A percentile compares a stretch with the other conserved stretches of the same genome.
These are phyloP conservation scores for Suillus occidentalis DNA, from an alignment of 768 basidiomycete species.

Conservation along the genomic window DNA sequence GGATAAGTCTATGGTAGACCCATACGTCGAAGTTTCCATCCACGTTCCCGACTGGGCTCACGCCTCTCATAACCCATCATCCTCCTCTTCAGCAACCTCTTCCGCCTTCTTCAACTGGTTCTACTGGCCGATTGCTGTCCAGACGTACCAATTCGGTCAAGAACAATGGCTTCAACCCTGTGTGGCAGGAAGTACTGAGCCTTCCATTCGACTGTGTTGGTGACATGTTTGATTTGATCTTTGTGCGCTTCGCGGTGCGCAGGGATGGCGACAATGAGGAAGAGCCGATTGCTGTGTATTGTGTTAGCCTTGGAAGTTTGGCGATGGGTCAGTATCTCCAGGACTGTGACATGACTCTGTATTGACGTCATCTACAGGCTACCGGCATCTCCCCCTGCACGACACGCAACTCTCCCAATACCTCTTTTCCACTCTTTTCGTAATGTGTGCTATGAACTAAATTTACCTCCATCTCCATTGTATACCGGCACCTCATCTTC, in stretches of 20 bases:
- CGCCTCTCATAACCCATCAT: slow-evolving; percentile 20
- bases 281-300: slow-evolving; percentile 72
- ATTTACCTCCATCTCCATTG: not conserved
- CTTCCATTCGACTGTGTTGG: slow-evolving; percentile 78
- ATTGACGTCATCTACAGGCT: slow-evolving; percentile 51
- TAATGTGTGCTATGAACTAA: slow-evolving; percentile 51
- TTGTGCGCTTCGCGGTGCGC: slow-evolving; percentile 76
- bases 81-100: slow-evolving; percentile 10
- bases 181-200: slow-evolving; percentile 71
- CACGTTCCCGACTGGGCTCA: slow-evolving; percentile 72
- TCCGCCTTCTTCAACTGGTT: slow-evolving; percentile 21
- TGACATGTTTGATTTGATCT: slow-evolving; percentile 79
- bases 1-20: slow-evolving; percentile 59
- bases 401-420: slow-evolving; percentile 86
- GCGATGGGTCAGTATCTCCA: slow-evolving; percentile 53
- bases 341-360: not conserved
- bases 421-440: slow-evolving; percentile 92
- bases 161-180: slow-evolving; percentile 92
- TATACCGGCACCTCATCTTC: not conserved
- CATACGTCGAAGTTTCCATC: slow-evolving; percentile 79
- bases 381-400: slow-evolving; percentile 86
- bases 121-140: slow-evolving; percentile 46
- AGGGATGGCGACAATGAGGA: slow-evolving; percentile 62
- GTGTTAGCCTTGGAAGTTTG: slow-evolving; percentile 67
- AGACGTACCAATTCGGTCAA: slow-evolving; percentile 63